Evolutionary conservation across 345 rosid genomes (phyloP), one percentile per base, ranked within the genome.

Genomic region (Reutealis trisperma): DNA sequence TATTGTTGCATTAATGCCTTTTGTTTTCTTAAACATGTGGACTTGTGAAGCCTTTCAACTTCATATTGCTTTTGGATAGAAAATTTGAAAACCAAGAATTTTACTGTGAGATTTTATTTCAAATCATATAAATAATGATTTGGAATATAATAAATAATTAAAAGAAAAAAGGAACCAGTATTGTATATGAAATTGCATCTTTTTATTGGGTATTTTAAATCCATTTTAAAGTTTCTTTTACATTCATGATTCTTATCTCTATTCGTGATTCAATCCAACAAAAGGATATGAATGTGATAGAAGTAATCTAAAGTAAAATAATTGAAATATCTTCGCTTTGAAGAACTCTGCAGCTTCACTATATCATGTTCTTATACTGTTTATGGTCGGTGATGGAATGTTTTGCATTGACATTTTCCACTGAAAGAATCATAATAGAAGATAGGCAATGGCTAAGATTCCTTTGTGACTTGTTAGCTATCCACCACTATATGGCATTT

Each of bases 311-410:
- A 37, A 42, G 51, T 19, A 19, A 37, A 19, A 45, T 25, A 15
- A 49, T 18, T 49, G 22, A 69, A 64, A 34, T 64, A 19, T 64
- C 49, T 69, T 14, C 9, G 32, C 6, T 41, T 34, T 63, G 14
- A 9, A 47, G 2, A 47, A 47, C 3, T 9, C 51, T 47, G 11
- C 51, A 47, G 51, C 51, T 47, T 47, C 58, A 24, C 11, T 8
- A 49, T 16, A 0, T 70, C 73, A 51, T 47, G 11, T 52, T 54
- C n/a, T 37, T 42, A 66, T 49, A 30, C 24, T 13, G 13, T 45
- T 68, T 68, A 6, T 47, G 73, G n/a, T 27, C 44, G 18, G 22
- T 14, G 13, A 70, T 52, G 73, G 74, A 15, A 34, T 6, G 75
- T 22, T 42, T 9, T 0, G 37, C 2, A n/a, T 2, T 6, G 52